phyloP scores from a whole-genome alignment of 768 basidiomycete species.

The Lepiota subincarnata region DNA sequence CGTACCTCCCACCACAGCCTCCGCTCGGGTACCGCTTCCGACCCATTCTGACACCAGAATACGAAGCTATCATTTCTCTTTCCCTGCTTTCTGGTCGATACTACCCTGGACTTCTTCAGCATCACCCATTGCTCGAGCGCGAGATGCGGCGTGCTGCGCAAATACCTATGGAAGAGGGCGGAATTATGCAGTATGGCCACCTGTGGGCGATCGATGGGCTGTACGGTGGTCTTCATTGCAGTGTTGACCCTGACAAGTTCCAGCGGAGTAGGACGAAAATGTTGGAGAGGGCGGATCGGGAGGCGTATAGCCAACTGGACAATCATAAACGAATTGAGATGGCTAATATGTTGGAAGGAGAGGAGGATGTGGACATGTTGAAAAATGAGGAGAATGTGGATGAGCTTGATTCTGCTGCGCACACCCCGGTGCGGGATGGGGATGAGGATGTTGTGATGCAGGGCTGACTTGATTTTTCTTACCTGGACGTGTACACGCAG shows the following conservation, averaged over 20 bases:
- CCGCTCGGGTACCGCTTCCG: slow-evolving; percentile 71
- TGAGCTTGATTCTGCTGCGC: neutral
- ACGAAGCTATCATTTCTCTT: slow-evolving; percentile 65
- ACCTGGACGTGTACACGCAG: neutral
- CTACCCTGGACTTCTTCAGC: slow-evolving; percentile 66
- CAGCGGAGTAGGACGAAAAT: slow-evolving; percentile 48
- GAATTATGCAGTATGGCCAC: slow-evolving; percentile 40
- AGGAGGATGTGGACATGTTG: slow-evolving; percentile 18
- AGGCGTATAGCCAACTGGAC: slow-evolving; percentile 40
- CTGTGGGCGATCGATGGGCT: slow-evolving; percentile 74
- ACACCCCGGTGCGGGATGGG: neutral
- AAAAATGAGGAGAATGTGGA: slow-evolving; percentile 8
- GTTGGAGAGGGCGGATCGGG: slow-evolving; percentile 58
- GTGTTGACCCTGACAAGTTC: slow-evolving; percentile 64
- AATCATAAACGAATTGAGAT: slow-evolving; percentile 28
- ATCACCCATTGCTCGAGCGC: slow-evolving; percentile 48
- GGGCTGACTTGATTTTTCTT: neutral
- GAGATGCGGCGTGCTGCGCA: slow-evolving; percentile 36
- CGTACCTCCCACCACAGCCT: slow-evolving; percentile 50
- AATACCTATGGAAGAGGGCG: slow-evolving; percentile 28
- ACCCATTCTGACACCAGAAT: slow-evolving; percentile 53
- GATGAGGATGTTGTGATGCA: slow-evolving; percentile 5
- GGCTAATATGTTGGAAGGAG: slow-evolving; percentile 22
- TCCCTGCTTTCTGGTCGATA: slow-evolving; percentile 76
- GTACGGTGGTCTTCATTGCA: slow-evolving; percentile 59